A percentile compares a stretch with the other conserved stretches of the same genome.
Conservation (phyloP, 164 flowering plant genomes). For the Magnolia sinica region DNA sequence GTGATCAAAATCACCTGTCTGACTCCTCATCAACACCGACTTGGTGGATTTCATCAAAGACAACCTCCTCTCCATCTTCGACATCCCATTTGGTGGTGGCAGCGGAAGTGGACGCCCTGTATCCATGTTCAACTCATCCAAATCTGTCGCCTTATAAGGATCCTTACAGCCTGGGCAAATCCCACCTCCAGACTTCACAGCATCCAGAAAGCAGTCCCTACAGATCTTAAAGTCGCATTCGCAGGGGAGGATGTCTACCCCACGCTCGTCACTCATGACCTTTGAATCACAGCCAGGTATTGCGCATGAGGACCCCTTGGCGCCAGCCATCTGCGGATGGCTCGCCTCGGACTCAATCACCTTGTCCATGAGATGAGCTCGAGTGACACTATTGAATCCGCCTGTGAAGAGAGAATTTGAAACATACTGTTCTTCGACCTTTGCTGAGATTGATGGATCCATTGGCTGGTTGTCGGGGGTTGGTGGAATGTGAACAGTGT, state of each 20-base stretch:
- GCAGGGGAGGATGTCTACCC: constrained; percentile 54
- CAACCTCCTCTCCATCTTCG: constrained; percentile 42
- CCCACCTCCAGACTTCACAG: constrained; percentile 45
- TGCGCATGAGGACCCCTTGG: constrained; percentile 49
- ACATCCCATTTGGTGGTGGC: constrained; percentile 33
- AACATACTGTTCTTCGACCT: constrained; percentile 69
- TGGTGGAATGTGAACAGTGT: constrained; percentile 61
- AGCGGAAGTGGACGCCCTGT: constrained; percentile 31
- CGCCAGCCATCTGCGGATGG: constrained; percentile 67
- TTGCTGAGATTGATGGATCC: constrained; percentile 45
- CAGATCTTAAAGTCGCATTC: constrained; percentile 75
- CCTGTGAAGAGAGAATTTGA: constrained; percentile 65
- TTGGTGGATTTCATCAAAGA: constrained; percentile 46
- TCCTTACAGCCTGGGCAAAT: constrained; percentile 79
- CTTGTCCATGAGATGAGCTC: constrained; percentile 73
- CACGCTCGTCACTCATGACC: constrained; percentile 63
- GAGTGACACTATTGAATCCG: constrained; percentile 52
- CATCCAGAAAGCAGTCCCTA: constrained; percentile 66
- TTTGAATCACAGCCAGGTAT: constrained; percentile 69
- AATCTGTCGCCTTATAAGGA: constrained; percentile 46
- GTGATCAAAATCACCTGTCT: constrained; percentile 71
- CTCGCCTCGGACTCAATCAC: constrained; percentile 61
- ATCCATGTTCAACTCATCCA: constrained; percentile 40
- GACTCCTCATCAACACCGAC: constrained; percentile 48
- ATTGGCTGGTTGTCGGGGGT: constrained; percentile 67